Evolutionary conservation across 1,284 basidiomycete genomes (phyloP).

Genomic region (Cutaneotrichosporon dermatis): DNA sequence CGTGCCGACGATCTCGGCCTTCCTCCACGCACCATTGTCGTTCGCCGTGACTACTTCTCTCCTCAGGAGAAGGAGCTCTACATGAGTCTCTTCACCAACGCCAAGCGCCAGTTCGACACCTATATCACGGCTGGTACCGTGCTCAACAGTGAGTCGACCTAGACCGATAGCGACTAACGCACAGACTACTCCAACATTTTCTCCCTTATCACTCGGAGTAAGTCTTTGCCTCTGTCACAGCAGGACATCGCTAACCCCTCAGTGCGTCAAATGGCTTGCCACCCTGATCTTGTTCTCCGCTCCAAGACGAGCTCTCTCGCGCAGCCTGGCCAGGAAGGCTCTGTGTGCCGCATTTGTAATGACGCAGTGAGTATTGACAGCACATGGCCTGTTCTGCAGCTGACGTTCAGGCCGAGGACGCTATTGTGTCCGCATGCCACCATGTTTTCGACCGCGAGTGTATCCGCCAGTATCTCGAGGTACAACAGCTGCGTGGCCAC

Average conservation of each 20-base stretch:
- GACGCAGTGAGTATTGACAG: constrained; percentile 59
- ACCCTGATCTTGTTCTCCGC: constrained; percentile 76
- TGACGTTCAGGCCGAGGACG: constrained; percentile 67
- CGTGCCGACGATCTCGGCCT: constrained; percentile 94
- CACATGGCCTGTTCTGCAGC: too few species aligned
- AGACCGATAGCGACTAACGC: not conserved
- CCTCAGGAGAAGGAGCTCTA: constrained; percentile 97
- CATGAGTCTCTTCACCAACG: constrained; percentile 83
- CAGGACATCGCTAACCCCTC: constrained; percentile 5
- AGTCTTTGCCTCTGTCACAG: not conserved
- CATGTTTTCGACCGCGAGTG: constrained; percentile 76
- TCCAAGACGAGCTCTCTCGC: constrained; percentile 72
- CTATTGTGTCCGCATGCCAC: constrained; percentile 81
- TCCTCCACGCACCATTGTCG: constrained; percentile 87
- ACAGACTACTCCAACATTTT: constrained; percentile 95
- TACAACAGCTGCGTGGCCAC: constrained; percentile 59
- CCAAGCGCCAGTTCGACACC: constrained; percentile 84
- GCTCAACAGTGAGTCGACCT: constrained; percentile 63
- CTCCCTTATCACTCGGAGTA: constrained; percentile 52
- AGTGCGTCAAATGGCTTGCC: constrained; percentile 92
- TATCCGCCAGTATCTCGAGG: constrained; percentile 85
- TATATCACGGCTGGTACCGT: constrained; percentile 88
- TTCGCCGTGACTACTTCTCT: constrained; percentile 89
- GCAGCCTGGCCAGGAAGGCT: constrained; percentile 59
- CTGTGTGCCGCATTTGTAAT: constrained; percentile 89